phyloP scores from a whole-genome alignment of 768 basidiomycete genomes.

The Paxillus rubicundulus region DNA sequence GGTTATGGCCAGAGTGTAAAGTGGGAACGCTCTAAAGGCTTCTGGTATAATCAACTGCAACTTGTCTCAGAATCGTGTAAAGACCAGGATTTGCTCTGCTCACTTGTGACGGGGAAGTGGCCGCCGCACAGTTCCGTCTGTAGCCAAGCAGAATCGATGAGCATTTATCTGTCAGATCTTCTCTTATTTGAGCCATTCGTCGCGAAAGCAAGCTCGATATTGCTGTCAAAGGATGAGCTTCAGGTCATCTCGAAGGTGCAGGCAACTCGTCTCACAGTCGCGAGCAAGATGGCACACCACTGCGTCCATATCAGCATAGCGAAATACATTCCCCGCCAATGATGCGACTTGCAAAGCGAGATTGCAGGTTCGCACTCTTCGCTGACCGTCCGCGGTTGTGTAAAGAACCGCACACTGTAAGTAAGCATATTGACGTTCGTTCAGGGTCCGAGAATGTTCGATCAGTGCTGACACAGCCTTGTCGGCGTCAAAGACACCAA shows the following conservation, averaged over 20 bases:
- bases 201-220: constrained; percentile 59
- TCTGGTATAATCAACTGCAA: constrained; percentile 90
- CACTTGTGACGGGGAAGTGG: constrained; percentile 78
- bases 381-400: constrained; percentile 71
- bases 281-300: constrained; percentile 72
- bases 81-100: constrained; percentile 10
- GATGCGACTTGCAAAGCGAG: constrained; percentile 78
- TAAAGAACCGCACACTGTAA: constrained; percentile 89
- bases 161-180: constrained; percentile 81
- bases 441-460: constrained; percentile 66
- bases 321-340: constrained; percentile 89
- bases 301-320: constrained; percentile 87
- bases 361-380: constrained; percentile 84
- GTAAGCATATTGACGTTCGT: constrained; percentile 69
- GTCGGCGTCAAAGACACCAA: constrained; percentile 79
- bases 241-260: not conserved
- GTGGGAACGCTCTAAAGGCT: constrained; percentile 81
- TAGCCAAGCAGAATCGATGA: constrained; percentile 82
- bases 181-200: constrained; percentile 72
- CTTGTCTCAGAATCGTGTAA: constrained; percentile 6
- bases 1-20: constrained; percentile 75
- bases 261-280: constrained; percentile 56
- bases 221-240: constrained; percentile 43
- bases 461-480: constrained; percentile 75
- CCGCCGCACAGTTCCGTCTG: constrained; percentile 81